Percentiles rank a stretch among this genome's conserved stretches.
phyloP scores from a whole-genome alignment of 106 monocot genomes.

The Ottelia alismoides region DNA sequence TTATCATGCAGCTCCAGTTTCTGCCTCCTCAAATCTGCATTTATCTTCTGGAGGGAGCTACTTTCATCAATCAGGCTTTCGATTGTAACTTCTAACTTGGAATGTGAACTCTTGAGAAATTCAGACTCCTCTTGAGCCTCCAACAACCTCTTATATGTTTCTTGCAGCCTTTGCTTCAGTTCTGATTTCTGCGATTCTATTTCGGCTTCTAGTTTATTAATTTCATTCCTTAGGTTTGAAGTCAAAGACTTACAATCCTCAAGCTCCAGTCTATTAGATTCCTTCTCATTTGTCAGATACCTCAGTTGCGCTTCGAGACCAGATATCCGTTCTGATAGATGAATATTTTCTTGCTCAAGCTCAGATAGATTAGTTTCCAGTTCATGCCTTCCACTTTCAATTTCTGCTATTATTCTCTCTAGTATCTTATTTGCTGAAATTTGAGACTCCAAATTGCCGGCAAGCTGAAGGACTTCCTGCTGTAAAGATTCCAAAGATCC shows the following conservation, averaged over 20 bases:
- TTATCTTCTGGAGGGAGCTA: constrained; percentile 50
- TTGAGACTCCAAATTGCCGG: constrained; percentile 28
- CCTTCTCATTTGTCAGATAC: constrained; percentile 53
- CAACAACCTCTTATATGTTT: constrained; percentile 34
- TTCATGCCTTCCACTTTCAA: constrained; percentile 56
- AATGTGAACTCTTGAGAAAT: constrained; percentile 41
- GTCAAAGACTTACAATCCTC: constrained; percentile 57
- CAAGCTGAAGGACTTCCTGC: constrained; percentile 31
- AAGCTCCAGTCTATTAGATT: constrained; percentile 49
- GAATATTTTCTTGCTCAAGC: constrained; percentile 62
- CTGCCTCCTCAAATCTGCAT: constrained; percentile 45
- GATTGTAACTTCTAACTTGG: constrained; percentile 47
- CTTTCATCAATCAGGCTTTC: constrained; percentile 74
- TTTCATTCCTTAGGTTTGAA: constrained; percentile 40
- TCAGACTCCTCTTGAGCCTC: constrained; percentile 56
- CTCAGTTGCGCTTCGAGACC: constrained; percentile 65
- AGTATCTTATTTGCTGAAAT: constrained; percentile 49
- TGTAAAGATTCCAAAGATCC: constrained; percentile 53
- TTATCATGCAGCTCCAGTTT: constrained; percentile 71
- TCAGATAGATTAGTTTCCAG: constrained; percentile 53
- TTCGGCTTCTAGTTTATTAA: constrained; percentile 27
- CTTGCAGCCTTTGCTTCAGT: constrained; percentile 34
- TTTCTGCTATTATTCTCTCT: constrained; percentile 49
- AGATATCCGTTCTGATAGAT: constrained; percentile 63
- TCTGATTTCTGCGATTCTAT: constrained; percentile 34